Conservation (phyloP, 108 stramenopile genomes). For the Fragilariopsis cylindrus region DNA sequence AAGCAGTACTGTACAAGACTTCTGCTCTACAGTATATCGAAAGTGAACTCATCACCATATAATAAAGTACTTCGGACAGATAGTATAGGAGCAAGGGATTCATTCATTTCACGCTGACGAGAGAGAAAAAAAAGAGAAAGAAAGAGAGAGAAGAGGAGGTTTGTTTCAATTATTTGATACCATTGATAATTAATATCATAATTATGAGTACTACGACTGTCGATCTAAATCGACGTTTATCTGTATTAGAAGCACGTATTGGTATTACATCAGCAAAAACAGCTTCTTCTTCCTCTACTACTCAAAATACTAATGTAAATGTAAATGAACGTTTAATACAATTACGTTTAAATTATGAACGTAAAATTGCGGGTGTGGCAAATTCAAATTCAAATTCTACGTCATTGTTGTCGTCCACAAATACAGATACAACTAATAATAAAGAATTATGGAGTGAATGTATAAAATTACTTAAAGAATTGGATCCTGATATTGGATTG, state of each 20-base stretch:
- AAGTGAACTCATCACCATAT: no score
- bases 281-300: background rate
- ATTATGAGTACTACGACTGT: background rate
- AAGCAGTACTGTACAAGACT: no score
- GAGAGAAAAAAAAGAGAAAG: no score
- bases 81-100: no score
- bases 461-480: constrained; percentile 30
- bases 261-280: constrained; percentile 4
- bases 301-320: background rate
- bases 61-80: no score
- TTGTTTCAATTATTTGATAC: no score
- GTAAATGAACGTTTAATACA: background rate
- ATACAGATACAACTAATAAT: background rate
- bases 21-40: no score
- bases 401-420: background rate
- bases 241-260: constrained; percentile 31
- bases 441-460: constrained; percentile 21
- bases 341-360: background rate
- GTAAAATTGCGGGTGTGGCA: background rate
- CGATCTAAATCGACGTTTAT: constrained; percentile 26
- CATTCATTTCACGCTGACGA: no score
- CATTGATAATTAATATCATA: no score
- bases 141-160: no score
- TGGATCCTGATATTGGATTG: constrained; percentile 49
- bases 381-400: background rate